A percentile compares a stretch with the other conserved stretches of the same genome.
phyloP scores from a whole-genome alignment of 2,329 filamentous ascomycete genomes.

The Chrysoporthe deuterocubensis region DNA sequence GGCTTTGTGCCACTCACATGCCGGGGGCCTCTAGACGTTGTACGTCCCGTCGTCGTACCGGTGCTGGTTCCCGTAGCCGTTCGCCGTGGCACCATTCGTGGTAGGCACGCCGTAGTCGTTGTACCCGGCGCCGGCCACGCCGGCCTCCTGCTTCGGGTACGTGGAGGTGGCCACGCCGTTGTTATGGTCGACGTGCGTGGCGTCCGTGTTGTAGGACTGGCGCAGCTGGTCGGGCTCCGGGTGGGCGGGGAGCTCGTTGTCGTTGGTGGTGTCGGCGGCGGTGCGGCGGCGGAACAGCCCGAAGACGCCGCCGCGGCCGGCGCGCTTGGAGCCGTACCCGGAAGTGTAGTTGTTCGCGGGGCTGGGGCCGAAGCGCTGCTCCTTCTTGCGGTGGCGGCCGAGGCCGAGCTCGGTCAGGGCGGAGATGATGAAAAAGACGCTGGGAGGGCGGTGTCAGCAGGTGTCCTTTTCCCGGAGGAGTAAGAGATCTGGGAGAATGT shows the following conservation, averaged over 20 bases:
- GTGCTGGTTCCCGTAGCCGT: background rate
- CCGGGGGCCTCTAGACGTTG: slow-evolving; percentile 19
- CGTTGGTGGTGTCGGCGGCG: slow-evolving; percentile 33
- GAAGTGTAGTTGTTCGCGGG: slow-evolving; percentile 47
- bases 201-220: slow-evolving; percentile 43
- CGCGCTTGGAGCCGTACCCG: slow-evolving; percentile 37
- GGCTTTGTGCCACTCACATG: background rate
- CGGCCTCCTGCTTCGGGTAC: slow-evolving; percentile 38
- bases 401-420: slow-evolving; percentile 35
- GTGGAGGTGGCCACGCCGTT: slow-evolving; percentile 29
- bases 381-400: slow-evolving; percentile 41
- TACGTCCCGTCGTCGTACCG: slow-evolving; percentile 27
- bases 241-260: slow-evolving; percentile 42
- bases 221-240: slow-evolving; percentile 40
- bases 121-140: slow-evolving; percentile 24
- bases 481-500: background rate
- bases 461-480: background rate
- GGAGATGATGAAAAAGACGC: slow-evolving; percentile 40
- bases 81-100: background rate
- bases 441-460: slow-evolving; percentile 32
- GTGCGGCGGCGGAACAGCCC: slow-evolving; percentile 37
- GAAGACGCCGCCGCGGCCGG: slow-evolving; percentile 35
- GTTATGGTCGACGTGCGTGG: slow-evolving; percentile 36
- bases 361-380: slow-evolving; percentile 45
- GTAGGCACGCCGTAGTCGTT: slow-evolving; percentile 34